phyloP scores from a whole-genome alignment of 2,329 filamentous ascomycete species.

The Cryphonectria naterciae region DNA sequence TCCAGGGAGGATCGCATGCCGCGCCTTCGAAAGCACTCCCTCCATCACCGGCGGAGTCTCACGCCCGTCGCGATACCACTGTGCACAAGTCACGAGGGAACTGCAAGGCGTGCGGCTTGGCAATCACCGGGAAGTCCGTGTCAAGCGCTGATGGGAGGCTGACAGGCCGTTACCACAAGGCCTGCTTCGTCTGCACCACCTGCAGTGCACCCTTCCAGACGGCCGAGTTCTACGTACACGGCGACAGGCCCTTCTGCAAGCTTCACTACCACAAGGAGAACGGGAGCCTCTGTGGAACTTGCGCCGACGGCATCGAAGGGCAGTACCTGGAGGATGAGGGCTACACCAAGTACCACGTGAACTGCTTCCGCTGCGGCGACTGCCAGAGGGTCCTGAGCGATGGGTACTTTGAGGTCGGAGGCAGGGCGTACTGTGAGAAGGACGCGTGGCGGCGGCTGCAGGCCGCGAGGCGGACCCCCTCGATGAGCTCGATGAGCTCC shows the following conservation, averaged over 20 bases:
- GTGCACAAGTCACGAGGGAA: conserved; percentile 61
- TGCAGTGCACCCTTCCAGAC: conserved; percentile 83
- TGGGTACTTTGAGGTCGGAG: conserved; percentile 89
- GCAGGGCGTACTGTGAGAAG: conserved; percentile 80
- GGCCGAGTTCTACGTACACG: conserved; percentile 87
- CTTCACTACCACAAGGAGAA: conserved; percentile 93
- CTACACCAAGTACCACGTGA: conserved; percentile 79
- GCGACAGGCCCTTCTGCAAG: conserved; percentile 87
- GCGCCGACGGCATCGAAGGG: conserved; percentile 86
- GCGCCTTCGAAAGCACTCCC: conserved; percentile 18
- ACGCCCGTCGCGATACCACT: conserved; percentile 44
- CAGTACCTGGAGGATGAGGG: conserved; percentile 86
- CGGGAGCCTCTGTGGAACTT: conserved; percentile 79
- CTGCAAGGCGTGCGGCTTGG: conserved; percentile 79
- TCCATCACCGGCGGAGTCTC: conserved; percentile 19
- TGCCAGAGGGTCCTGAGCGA: conserved; percentile 75
- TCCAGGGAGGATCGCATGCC: conserved; percentile 26
- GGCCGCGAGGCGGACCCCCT: conserved; percentile 18
- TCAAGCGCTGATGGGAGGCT: conserved; percentile 91
- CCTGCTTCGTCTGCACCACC: conserved; percentile 89
- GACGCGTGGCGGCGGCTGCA: conserved; percentile 69
- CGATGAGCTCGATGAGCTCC: conserved; percentile 27
- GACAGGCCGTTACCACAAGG: conserved; percentile 91
- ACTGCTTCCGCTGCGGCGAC: conserved; percentile 82
- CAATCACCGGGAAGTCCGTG: conserved; percentile 88